These are phyloP conservation scores for Berkeleyomyces basicola DNA, from an alignment of 2,329 filamentous ascomycete genomes.

Conservation along the genomic window DNA sequence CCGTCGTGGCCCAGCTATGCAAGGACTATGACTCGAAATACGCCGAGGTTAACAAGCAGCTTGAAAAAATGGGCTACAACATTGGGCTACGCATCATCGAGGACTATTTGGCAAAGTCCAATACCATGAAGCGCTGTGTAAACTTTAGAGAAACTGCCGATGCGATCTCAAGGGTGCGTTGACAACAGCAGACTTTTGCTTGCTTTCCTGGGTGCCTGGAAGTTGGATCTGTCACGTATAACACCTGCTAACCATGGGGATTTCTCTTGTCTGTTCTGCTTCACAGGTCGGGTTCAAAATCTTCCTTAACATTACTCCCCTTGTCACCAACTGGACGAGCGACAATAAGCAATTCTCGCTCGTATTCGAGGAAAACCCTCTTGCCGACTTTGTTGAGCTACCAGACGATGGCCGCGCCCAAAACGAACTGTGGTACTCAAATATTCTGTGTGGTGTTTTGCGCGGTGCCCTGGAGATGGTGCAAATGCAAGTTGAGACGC, in stretches of 20 bases:
- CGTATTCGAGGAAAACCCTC: conserved; percentile 89
- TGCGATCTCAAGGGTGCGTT: conserved; percentile 71
- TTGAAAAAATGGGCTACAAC: conserved; percentile 99
- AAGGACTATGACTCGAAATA: conserved; percentile 95
- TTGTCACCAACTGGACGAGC: conserved; percentile 85
- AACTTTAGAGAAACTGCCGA: conserved; percentile 95
- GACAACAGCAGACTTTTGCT: background rate
- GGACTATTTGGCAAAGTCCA: conserved; percentile 92
- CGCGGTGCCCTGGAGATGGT: conserved; percentile 94
- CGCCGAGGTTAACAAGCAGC: conserved; percentile 85
- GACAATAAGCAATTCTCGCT: conserved; percentile 95
- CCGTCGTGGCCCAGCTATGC: conserved; percentile 89
- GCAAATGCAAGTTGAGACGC: conserved; percentile 96
- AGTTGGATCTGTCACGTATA: background rate
- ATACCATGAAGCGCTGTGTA: conserved; percentile 69
- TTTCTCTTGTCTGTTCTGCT: background rate
- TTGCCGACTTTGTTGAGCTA: conserved; percentile 93
- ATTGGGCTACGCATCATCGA: conserved; percentile 92
- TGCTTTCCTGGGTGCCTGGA: background rate
- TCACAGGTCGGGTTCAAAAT: conserved; percentile 91
- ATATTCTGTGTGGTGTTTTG: conserved; percentile 86
- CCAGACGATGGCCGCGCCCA: conserved; percentile 91
- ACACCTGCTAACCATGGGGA: background rate
- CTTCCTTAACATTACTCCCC: conserved; percentile 90
- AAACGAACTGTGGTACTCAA: conserved; percentile 96